A percentile compares a stretch with the other conserved stretches of the same genome.
These are phyloP conservation scores for Amanita thiersii DNA, from an alignment of 768 basidiomycete genomes.

Conservation along the genomic window DNA sequence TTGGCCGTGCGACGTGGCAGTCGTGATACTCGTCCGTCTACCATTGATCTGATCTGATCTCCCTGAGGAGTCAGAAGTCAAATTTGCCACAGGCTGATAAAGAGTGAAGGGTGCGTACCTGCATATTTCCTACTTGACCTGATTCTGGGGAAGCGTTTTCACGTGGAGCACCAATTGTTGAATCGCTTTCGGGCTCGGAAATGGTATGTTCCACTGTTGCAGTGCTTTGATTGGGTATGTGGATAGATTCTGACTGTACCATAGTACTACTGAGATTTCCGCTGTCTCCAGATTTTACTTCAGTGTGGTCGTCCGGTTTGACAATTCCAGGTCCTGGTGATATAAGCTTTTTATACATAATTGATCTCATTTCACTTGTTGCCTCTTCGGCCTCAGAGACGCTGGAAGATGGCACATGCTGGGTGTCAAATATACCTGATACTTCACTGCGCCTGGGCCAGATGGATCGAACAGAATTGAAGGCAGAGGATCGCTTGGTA, in stretches of 20 bases:
- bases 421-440: conserved; percentile 43
- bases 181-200: conserved; percentile 74
- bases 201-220: conserved; percentile 17
- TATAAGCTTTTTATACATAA: conserved; percentile 31
- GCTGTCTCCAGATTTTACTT: neutral
- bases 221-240: conserved; percentile 2
- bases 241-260: neutral
- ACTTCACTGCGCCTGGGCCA: conserved; percentile 60
- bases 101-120: neutral
- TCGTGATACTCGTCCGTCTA: conserved; percentile 2
- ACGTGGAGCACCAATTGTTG: conserved; percentile 63
- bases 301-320: neutral
- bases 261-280: neutral
- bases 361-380: conserved; percentile 33
- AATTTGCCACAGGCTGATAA: neutral
- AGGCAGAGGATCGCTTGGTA: conserved; percentile 50
- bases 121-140: neutral
- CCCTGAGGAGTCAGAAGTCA: neutral
- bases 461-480: conserved; percentile 63
- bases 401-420: conserved; percentile 51
- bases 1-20: conserved; percentile 51
- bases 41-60: neutral
- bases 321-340: neutral
- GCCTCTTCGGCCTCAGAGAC: conserved; percentile 73
- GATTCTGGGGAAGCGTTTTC: conserved; percentile 19